Conservation (phyloP, 345 rosid species). For the Punica granatum region DNA sequence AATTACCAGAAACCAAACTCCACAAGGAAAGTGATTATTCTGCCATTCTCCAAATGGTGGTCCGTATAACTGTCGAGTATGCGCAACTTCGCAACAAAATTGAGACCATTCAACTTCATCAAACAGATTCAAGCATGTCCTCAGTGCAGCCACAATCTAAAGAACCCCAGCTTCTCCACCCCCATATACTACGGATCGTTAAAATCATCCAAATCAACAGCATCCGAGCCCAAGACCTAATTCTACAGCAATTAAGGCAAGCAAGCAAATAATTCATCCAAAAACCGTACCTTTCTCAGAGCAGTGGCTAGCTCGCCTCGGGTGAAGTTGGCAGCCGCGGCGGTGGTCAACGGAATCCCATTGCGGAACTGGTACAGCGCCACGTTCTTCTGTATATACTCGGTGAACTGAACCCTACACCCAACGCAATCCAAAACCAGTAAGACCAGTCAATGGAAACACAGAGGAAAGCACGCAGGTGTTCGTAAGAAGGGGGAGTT, state of each 20-base stretch:
- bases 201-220: background rate
- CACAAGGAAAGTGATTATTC: background rate
- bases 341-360: constrained; percentile 84
- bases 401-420: constrained; percentile 87
- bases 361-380: constrained; percentile 84
- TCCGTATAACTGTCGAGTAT: no score
- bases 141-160: background rate
- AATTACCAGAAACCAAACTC: no score
- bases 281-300: constrained; percentile 64
- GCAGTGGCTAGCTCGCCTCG: constrained; percentile 96
- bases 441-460: background rate
- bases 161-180: background rate
- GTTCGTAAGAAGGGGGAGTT: background rate
- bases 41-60: background rate
- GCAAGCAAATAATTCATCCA: background rate
- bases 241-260: background rate
- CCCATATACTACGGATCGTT: background rate
- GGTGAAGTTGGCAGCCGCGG: constrained; percentile 87
- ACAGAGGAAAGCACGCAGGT: background rate
- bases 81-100: background rate
- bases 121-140: background rate
- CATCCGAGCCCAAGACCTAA: background rate
- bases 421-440: background rate
- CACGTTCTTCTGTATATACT: constrained; percentile 95
- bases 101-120: background rate